Conservation (phyloP, 75 land plant genomes). For the Sequoia sempervirens region DNA sequence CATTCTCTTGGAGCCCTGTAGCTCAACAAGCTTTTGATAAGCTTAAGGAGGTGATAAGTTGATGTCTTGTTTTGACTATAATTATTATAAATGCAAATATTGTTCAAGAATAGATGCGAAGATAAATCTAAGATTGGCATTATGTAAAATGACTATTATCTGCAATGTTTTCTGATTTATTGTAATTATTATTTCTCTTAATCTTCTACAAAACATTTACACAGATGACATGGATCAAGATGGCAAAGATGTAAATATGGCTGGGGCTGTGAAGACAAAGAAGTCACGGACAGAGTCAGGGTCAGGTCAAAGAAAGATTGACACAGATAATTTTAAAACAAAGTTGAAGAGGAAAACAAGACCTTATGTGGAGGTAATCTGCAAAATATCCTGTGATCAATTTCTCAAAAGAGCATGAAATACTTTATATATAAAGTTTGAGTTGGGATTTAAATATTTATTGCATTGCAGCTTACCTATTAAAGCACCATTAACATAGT, state of each 20-base stretch:
- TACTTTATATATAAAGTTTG: background rate
- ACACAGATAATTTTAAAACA: background rate
- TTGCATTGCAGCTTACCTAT: background rate
- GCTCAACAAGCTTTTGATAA: too few species aligned
- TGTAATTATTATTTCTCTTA: slow-evolving; percentile 1
- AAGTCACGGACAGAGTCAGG: slow-evolving; percentile 2
- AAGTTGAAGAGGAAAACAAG: slow-evolving; percentile 11
- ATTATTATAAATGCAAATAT: background rate
- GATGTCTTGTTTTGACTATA: too few species aligned
- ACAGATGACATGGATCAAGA: slow-evolving; percentile 22
- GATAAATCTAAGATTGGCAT: background rate
- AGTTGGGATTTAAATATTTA: background rate
- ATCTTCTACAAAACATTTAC: background rate
- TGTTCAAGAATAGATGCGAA: background rate
- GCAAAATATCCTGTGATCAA: background rate
- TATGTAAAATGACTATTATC: background rate
- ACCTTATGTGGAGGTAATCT: slow-evolving; percentile 7
- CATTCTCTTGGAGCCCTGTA: too few species aligned
- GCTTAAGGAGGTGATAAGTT: too few species aligned
- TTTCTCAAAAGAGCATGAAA: background rate
- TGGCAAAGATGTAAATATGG: slow-evolving; percentile 10
- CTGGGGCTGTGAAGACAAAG: slow-evolving; percentile 10
- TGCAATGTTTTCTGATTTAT: background rate
- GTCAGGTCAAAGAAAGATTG: background rate
- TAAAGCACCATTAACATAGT: background rate